A percentile compares a stretch with the other conserved stretches of the same genome.
These are phyloP conservation scores for Teunomyces panamensis DNA, from an alignment of 805 yeast genomes.

Conservation along the genomic window DNA sequence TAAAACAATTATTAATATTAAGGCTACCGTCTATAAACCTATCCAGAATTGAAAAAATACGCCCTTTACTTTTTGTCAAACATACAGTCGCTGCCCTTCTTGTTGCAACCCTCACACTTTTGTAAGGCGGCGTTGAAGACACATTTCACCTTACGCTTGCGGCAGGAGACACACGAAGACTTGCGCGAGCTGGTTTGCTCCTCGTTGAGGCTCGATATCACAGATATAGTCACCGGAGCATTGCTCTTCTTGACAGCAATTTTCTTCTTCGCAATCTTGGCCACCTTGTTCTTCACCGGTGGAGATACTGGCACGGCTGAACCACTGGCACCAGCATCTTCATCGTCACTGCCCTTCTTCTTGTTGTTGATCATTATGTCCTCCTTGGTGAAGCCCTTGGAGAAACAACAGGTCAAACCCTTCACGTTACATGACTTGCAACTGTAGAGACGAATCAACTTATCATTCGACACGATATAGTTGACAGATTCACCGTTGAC, in stretches of 20 bases:
- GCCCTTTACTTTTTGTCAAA: constrained; percentile 19
- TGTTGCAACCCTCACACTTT: constrained; percentile 41
- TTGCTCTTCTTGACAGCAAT: constrained; percentile 11
- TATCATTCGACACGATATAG: constrained; percentile 22
- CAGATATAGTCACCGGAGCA: background rate
- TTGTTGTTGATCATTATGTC: constrained; percentile 45
- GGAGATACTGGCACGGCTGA: background rate
- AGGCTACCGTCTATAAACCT: constrained; percentile 1
- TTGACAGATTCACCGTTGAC: constrained; percentile 14
- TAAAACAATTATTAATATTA: background rate
- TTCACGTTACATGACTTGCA: constrained; percentile 56
- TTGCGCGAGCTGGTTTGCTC: constrained; percentile 22
- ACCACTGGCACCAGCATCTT: background rate
- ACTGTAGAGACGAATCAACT: constrained; percentile 48
- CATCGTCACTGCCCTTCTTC: constrained; percentile 9
- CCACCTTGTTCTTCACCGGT: constrained; percentile 6
- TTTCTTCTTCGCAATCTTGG: constrained; percentile 14
- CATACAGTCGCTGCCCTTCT: constrained; percentile 34
- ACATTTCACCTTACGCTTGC: constrained; percentile 44
- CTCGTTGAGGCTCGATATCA: constrained; percentile 1
- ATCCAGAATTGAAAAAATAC: background rate
- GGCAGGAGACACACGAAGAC: constrained; percentile 38
- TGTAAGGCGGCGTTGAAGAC: constrained; percentile 25
- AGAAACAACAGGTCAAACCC: constrained; percentile 48
- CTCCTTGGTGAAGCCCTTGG: constrained; percentile 65